Percentiles rank a stretch among this genome's conserved stretches.
These are phyloP conservation scores for Gnomoniopsis smithogilvyi DNA, from an alignment of 2,329 filamentous ascomycete genomes.

Conservation along the genomic window DNA sequence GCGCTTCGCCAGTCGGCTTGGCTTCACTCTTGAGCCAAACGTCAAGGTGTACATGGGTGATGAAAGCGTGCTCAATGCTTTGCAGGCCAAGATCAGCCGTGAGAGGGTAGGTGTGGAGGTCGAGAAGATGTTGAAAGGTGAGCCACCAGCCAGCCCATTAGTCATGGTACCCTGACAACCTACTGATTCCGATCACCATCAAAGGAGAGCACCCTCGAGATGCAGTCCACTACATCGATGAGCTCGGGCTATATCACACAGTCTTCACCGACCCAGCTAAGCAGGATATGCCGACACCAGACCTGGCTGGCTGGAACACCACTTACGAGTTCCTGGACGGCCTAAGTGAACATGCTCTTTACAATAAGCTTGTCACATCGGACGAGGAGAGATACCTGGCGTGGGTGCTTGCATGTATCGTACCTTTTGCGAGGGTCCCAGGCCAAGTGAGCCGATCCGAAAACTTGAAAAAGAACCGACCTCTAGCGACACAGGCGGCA, in stretches of 20 bases:
- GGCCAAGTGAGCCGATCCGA: constrained; percentile 42
- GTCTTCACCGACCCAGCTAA: constrained; percentile 69
- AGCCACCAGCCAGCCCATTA: neutral
- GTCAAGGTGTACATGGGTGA: constrained; percentile 75
- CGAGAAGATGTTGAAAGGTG: constrained; percentile 85
- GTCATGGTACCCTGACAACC: neutral
- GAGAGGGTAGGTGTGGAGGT: constrained; percentile 85
- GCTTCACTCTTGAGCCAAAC: constrained; percentile 71
- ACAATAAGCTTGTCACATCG: constrained; percentile 55
- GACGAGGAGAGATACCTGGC: constrained; percentile 66
- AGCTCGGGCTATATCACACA: constrained; percentile 64
- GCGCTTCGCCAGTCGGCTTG: constrained; percentile 81
- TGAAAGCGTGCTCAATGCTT: constrained; percentile 69
- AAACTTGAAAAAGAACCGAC: constrained; percentile 33
- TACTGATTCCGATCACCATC: neutral
- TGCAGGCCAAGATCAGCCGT: constrained; percentile 86
- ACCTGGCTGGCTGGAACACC: constrained; percentile 57
- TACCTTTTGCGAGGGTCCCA: constrained; percentile 63
- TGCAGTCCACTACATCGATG: constrained; percentile 63
- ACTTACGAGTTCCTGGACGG: constrained; percentile 62
- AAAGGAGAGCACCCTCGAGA: constrained; percentile 56
- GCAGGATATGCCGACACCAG: constrained; percentile 49
- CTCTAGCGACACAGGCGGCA: constrained; percentile 61
- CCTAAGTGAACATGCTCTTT: constrained; percentile 31
- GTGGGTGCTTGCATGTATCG: constrained; percentile 73